Evolutionary conservation across 179 eudicot species (phyloP), one percentile per base, ranked within the genome.

Genomic region (Spinacia oleracea): DNA sequence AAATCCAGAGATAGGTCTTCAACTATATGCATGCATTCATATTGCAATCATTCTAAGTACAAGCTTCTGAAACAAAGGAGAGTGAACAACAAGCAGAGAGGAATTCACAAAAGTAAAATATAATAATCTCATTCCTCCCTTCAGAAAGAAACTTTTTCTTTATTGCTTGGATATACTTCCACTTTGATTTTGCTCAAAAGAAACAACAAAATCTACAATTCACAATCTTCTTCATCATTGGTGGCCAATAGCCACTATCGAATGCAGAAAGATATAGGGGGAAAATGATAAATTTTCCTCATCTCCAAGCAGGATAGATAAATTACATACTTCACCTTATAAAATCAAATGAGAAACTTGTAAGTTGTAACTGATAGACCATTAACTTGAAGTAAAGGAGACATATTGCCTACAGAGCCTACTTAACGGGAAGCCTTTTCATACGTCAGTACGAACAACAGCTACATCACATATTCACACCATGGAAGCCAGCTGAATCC

Each of bases 401-500:
- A 11, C 60, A 43, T 2, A 68, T 53, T 29, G 9, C 58, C 43
- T 27, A 38, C 27, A 15, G 68, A 72, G 34, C 59, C 66, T 25
- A 65, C 48, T 51, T 53, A 46, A 64, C 53, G 46, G 50, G 29
- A 65, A 66, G 42, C 29, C 40, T 38, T 68, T 32, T 34, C 88
- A 35, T 81, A 11, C 12, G 55, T 32, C 60, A 80, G 43, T 31
- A 12, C 35, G 34, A 34, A 60, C 64, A 62, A 51, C 25, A 20
- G 50, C 74, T 53, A 53, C 58, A 53, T 53, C 23, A 53, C 50
- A 45, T 14, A 9, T 72, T 81, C 31, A 81, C 81, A 55, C 84
- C 81, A 46, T 77, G 89, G 73, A 88, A 85, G 21, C 89, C 93
- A 79, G 88, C 90, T 3, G 91, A 85, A 43, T 90, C 88, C 81